Conservation (phyloP, 257 asterid species). For the Linaria vulgaris region DNA sequence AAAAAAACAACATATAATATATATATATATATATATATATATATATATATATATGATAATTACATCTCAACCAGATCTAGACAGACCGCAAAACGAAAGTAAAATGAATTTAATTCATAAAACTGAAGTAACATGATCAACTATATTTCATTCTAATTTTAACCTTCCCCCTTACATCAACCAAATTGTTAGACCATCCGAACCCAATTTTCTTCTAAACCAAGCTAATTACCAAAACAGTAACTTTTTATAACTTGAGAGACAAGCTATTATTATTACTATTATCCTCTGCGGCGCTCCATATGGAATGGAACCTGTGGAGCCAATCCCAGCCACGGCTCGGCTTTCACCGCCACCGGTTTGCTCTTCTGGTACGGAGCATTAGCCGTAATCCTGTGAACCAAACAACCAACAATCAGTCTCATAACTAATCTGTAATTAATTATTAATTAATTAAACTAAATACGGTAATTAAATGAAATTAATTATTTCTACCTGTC, state of each 20-base stretch:
- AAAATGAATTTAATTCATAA: neutral
- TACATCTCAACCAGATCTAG: neutral
- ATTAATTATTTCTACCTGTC: slow-evolving; percentile 48
- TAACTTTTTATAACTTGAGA: slow-evolving; percentile 12
- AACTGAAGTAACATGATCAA: too few relatives aligned
- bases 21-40: too few relatives aligned
- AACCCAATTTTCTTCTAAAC: slow-evolving; percentile 13
- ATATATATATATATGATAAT: neutral
- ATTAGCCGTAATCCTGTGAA: slow-evolving; percentile 39
- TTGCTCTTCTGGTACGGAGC: slow-evolving; percentile 46
- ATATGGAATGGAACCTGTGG: slow-evolving; percentile 32
- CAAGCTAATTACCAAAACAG: slow-evolving; percentile 12
- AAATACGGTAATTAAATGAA: too few relatives aligned
- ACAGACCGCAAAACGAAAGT: neutral
- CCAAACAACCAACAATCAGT: too few relatives aligned
- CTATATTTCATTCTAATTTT: slow-evolving; percentile 3
- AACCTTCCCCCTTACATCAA: too few relatives aligned
- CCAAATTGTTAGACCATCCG: slow-evolving; percentile 5
- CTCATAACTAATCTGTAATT: too few relatives aligned
- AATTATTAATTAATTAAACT: too few relatives aligned
- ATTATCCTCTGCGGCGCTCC: slow-evolving; percentile 21
- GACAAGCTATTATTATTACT: neutral
- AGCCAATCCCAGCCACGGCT: slow-evolving; percentile 55
- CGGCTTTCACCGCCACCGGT: slow-evolving; percentile 28
- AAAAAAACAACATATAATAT: too few relatives aligned